Base-by-base conservation (phyloP, 1,284 basidiomycete genomes). In the Peniophora sp. region DNA sequence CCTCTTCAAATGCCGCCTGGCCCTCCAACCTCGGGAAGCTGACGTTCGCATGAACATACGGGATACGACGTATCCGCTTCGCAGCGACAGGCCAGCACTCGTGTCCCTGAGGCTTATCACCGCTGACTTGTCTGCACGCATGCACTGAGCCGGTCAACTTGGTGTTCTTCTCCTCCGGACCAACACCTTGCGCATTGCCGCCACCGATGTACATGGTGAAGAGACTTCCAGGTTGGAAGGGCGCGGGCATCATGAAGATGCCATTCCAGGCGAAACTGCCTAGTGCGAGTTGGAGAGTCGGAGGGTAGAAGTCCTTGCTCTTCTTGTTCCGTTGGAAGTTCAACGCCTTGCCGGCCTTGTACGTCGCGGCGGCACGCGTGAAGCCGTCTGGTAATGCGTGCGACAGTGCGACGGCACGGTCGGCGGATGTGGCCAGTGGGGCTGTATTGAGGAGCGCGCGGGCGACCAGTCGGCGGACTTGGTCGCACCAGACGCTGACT, bases 401-500 rank as follows among this genome's bases (percentile, higher is more conserved):
- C 57, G 84, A 79, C 18, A 90, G 64, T 6, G 77, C 62, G 2
- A 47, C 53, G 2, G 56, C 64, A n/a, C 71, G 70, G 2, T 65
- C 67, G 3, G 53, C 46, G 0, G 63, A 57, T 5, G 63, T 59
- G 1, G 52, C 49, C 6, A 67, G 62, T 3, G 60, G 64, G 2
- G 78, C 79, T 46, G 92, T 73, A 55, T 91, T 85, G 3, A 97
- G 69, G 10, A 86, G 78, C 6, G 83, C 81, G 43, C 88, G 74
- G 2, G 95, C 96, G 14, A 98, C 73, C 34, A 84, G 79, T 83
- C 87, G 90, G 24, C 97, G 83, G 15, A 98, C 84, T 67, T 99
- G 97, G 66, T 98, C 92, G 64, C 97, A 99, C 97, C 97, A 99
- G 11, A 98, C 91, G 80, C 98, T 96, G 51, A 92, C 94, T 47